Evolutionary conservation across 108 stramenopile genomes (phyloP), one percentile per base, ranked within the genome.

Genomic region (Cyclotella choctawhatcheeana): DNA sequence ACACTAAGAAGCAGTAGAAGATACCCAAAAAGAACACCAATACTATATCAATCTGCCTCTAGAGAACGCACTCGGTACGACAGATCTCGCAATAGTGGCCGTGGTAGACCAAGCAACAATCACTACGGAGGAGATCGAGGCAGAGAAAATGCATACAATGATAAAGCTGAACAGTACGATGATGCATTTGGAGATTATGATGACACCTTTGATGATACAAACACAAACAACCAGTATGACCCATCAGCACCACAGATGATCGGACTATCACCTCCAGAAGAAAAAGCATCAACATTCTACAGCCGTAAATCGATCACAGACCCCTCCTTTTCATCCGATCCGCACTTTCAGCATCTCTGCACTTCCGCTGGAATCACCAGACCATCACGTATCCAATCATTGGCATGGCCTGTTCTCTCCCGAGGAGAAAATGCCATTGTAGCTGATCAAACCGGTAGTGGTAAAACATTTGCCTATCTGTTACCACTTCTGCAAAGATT

Each of bases 371-470:
- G 69, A 13, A 87, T 93, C 33, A 69, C 71, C 5, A 75, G 82
- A 24, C 93, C 93, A 26, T 93, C 93, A 0, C 71, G 90, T 5
- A 89, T 93, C 24, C 93, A 93, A 76, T 85, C 88, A 17, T 45
- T 93, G 24, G 90, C 93, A 10, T 93, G 93, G 93, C 93, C 93
- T 13, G 29, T 63, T 5, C 62, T 93, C 0, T 35, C 88, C 0
- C 72, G 73, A 3, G 94, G 94, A 1, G 62, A 84, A 26, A 80
- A 87, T 61, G 83, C 91, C 52, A 87, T 98, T 54, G 71, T 98
- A 0, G 97, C 94, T 8, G 97, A 98, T 66, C 97, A 98, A 77
- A 98, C 97, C 2, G 97, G 97, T 4, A 82, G 79, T n/a, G 97
- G 97, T 0, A 96, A 97, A 69, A 98, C 95, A 8, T 79, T 95